These are phyloP conservation scores for Huntiella bhutanensis DNA, from an alignment of 2,329 filamentous ascomycete species.

Conservation along the genomic window DNA sequence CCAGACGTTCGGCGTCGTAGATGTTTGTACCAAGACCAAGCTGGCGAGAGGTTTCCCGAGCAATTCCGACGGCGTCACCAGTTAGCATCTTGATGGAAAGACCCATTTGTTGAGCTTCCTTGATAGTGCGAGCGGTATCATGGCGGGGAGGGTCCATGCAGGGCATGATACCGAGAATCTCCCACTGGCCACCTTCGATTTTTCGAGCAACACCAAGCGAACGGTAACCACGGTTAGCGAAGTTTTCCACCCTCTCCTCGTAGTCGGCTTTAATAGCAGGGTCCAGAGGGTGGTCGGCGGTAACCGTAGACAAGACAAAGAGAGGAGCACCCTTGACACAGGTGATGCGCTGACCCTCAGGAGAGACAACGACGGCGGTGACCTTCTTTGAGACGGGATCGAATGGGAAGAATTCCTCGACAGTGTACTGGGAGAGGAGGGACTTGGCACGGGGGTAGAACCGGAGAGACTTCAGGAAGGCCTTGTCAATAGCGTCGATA, in stretches of 20 bases:
- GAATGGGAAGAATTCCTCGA: conserved; percentile 32
- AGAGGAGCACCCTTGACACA: conserved; percentile 86
- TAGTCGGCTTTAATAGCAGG: conserved; percentile 63
- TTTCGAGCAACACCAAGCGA: conserved; percentile 86
- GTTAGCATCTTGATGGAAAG: conserved; percentile 92
- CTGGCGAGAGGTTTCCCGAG: conserved; percentile 28
- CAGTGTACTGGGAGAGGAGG: conserved; percentile 66
- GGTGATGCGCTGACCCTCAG: conserved; percentile 64
- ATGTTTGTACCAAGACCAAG: conserved; percentile 84
- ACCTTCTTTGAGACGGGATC: conserved; percentile 80
- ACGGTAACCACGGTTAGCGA: conserved; percentile 82
- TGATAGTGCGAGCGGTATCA: conserved; percentile 77
- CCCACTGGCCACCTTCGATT: conserved; percentile 63
- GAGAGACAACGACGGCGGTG: conserved; percentile 63
- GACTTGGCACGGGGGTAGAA: conserved; percentile 69
- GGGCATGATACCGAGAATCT: conserved; percentile 39
- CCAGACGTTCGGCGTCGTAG: conserved; percentile 82
- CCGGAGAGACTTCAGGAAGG: conserved; percentile 59
- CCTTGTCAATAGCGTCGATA: no score
- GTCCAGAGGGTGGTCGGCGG: conserved; percentile 64
- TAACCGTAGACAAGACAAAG: conserved; percentile 71
- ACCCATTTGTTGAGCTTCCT: conserved; percentile 73
- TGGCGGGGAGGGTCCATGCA: conserved; percentile 67
- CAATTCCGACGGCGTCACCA: conserved; percentile 79
- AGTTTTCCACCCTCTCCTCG: conserved; percentile 84